These are phyloP conservation scores for Cryptosporidium sp. DNA, from an alignment of 169 alveolate genomes.

Conservation along the genomic window DNA sequence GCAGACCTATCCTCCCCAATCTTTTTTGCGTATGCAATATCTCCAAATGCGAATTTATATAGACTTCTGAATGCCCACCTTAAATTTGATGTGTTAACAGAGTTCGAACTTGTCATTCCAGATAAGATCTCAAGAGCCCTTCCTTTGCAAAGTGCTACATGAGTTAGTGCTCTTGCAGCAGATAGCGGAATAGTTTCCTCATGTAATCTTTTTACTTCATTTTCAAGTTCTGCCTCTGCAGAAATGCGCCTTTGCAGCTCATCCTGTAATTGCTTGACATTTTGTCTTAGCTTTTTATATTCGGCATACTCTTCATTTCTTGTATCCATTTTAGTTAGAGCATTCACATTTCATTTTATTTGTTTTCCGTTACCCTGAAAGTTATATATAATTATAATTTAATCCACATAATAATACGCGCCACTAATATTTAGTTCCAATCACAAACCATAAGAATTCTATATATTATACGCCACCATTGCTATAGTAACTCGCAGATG, in stretches of 20 bases:
- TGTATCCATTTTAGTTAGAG: conserved; percentile 58
- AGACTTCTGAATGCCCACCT: conserved; percentile 70
- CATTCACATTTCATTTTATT: not conserved
- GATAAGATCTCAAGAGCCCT: conserved; percentile 73
- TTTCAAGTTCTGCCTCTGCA: conserved; percentile 66
- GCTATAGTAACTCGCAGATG: not conserved
- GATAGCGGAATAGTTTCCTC: conserved; percentile 73
- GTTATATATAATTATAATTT: conserved; percentile 3
- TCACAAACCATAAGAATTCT: not conserved
- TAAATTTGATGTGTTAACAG: conserved; percentile 59
- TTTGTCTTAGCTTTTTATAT: conserved; percentile 54
- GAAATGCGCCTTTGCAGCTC: conserved; percentile 68
- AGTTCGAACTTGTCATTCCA: conserved; percentile 69
- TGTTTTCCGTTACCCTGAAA: conserved; percentile 26
- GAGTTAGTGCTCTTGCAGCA: conserved; percentile 74
- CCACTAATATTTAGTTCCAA: conserved; percentile 21
- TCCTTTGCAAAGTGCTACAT: conserved; percentile 75
- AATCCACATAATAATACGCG: conserved; percentile 41
- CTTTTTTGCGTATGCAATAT: conserved; percentile 70
- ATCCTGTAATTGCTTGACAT: conserved; percentile 66
- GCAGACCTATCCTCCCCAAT: conserved; percentile 74
- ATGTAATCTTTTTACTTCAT: conserved; percentile 60
- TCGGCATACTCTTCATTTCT: conserved; percentile 58
- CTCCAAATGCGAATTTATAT: conserved; percentile 65
- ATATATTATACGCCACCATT: not conserved